A percentile compares a stretch with the other conserved stretches of the same genome.
Evolutionary conservation across 2,329 filamentous ascomycete genomes (phyloP).

Genomic region (Teratosphaeriaceae sp.): DNA sequence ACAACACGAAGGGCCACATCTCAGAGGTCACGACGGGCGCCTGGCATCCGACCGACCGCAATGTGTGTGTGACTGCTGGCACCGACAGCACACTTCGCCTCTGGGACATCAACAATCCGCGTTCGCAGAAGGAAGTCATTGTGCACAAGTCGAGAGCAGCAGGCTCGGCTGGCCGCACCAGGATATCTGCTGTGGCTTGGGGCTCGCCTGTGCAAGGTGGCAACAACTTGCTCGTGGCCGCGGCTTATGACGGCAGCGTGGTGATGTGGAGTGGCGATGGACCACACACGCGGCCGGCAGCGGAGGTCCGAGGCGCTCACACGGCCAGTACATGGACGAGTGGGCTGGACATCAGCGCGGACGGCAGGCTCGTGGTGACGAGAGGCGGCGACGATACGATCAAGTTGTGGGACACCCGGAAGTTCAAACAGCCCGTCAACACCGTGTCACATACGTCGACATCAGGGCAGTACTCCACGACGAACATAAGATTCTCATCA

Average conservation of each 20-base stretch:
- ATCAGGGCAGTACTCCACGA: constrained; percentile 73
- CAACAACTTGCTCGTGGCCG: constrained; percentile 69
- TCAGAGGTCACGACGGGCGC: constrained; percentile 83
- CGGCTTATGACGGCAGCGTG: constrained; percentile 81
- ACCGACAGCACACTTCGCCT: constrained; percentile 94
- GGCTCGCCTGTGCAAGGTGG: constrained; percentile 68
- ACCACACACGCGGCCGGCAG: constrained; percentile 73
- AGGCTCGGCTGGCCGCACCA: constrained; percentile 79
- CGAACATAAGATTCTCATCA: constrained; percentile 85
- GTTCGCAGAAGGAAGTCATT: constrained; percentile 85
- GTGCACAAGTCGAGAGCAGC: constrained; percentile 91
- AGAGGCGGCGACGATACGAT: constrained; percentile 86
- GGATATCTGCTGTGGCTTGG: constrained; percentile 93
- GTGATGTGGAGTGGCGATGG: constrained; percentile 90
- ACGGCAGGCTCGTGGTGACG: constrained; percentile 85
- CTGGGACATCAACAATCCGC: constrained; percentile 91
- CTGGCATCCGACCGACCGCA: constrained; percentile 84
- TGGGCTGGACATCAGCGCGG: constrained; percentile 81
- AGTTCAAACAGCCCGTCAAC: constrained; percentile 85
- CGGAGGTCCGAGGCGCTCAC: constrained; percentile 80
- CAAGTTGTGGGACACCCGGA: constrained; percentile 94
- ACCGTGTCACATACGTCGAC: constrained; percentile 73
- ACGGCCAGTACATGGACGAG: constrained; percentile 80
- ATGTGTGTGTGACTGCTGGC: constrained; percentile 81
- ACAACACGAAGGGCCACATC: constrained; percentile 95